These are phyloP conservation scores for Boletus fagicola DNA, from an alignment of 768 basidiomycete genomes.

Conservation along the genomic window DNA sequence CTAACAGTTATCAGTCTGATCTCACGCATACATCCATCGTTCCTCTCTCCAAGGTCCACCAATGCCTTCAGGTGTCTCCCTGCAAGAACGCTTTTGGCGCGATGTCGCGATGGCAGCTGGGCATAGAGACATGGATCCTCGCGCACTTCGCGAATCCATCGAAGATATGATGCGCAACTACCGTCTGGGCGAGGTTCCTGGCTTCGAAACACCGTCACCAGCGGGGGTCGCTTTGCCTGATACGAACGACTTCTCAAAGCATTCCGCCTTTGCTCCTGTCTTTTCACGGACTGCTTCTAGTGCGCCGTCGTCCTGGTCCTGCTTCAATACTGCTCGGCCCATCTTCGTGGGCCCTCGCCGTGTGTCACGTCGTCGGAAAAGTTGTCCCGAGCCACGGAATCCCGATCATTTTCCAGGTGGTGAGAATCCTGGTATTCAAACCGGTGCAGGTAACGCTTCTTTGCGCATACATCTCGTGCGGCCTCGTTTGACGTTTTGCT, in stretches of 20 bases:
- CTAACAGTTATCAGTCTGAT: neutral
- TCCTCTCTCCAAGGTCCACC: neutral
- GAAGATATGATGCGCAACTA: conserved; percentile 26
- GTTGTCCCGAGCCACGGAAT: conserved; percentile 1
- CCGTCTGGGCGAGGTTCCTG: conserved; percentile 19
- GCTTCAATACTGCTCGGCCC: conserved; percentile 7
- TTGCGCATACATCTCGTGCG: neutral
- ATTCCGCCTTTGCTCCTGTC: conserved; percentile 22
- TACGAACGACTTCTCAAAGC: conserved; percentile 8
- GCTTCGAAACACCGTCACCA: conserved; percentile 5
- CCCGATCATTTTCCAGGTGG: conserved; percentile 19
- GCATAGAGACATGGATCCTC: conserved; percentile 10
- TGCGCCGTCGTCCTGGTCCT: neutral
- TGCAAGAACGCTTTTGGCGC: conserved; percentile 29
- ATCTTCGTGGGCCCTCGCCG: conserved; percentile 15
- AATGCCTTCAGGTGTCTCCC: conserved; percentile 15
- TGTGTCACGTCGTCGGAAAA: conserved; percentile 6
- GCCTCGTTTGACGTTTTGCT: conserved; percentile 5
- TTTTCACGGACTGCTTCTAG: conserved; percentile 7
- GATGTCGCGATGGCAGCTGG: conserved; percentile 17
- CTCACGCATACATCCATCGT: conserved; percentile 6
- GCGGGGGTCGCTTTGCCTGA: conserved; percentile 3
- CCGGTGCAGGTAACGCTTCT: conserved; percentile 15
- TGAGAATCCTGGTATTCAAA: conserved; percentile 23
- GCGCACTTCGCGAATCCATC: conserved; percentile 19